Conservation (phyloP, 768 basidiomycete species). For the Kwoniella europaea region DNA sequence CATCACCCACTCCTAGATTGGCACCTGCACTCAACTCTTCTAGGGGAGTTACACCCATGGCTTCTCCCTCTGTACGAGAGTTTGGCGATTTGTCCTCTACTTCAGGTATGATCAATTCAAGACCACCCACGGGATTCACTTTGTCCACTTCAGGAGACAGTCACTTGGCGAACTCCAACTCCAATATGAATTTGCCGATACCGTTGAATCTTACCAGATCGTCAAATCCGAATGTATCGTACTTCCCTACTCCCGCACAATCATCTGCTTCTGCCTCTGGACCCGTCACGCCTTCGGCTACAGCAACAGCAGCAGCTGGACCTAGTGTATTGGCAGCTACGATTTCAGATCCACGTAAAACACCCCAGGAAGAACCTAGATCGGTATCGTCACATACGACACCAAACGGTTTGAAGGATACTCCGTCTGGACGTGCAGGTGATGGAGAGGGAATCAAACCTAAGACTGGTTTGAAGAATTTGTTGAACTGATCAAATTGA, state of each 20-base stretch:
- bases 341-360: background rate
- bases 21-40: slow-evolving; percentile 3
- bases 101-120: no score
- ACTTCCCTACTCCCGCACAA: slow-evolving; percentile 8
- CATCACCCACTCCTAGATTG: slow-evolving; percentile 3
- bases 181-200: slow-evolving; percentile 3
- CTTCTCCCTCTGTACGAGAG: slow-evolving; percentile 6
- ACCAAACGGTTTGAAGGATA: background rate
- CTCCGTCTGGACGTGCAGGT: background rate
- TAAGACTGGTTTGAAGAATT: slow-evolving; percentile 15
- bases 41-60: slow-evolving; percentile 3
- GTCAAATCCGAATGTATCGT: slow-evolving; percentile 21
- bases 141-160: background rate
- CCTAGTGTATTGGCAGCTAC: background rate
- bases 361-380: background rate
- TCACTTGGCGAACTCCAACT: background rate
- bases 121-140: slow-evolving; percentile 6
- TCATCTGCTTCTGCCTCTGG: slow-evolving; percentile 3
- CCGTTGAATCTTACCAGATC: slow-evolving; percentile 15
- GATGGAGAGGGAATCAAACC: slow-evolving; percentile 15
- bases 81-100: background rate
- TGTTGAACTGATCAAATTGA: slow-evolving; percentile 16
- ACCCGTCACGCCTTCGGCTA: background rate
- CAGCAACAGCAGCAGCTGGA: background rate
- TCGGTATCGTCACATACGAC: background rate